Conservation (phyloP, 176 grass and related monocot genomes). For the Pontederia crassipes region DNA sequence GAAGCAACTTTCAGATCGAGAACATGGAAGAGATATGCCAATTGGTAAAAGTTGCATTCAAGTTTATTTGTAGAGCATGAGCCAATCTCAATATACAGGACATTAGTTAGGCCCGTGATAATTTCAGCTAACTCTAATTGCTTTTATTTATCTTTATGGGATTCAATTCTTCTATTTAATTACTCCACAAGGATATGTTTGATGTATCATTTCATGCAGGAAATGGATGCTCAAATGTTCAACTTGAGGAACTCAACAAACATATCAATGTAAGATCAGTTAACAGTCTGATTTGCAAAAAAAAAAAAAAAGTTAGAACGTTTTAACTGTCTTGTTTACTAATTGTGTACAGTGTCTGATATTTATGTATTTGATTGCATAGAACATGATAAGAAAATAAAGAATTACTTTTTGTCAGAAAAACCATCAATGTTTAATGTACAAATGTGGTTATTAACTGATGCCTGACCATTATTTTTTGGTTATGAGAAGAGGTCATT, state of each 20-base stretch:
- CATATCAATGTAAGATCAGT: background rate
- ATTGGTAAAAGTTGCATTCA: slow-evolving; percentile 29
- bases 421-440: too few species aligned
- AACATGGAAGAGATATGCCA: slow-evolving; percentile 21
- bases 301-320: too few species aligned
- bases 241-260: slow-evolving; percentile 1
- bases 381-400: too few species aligned
- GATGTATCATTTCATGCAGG: slow-evolving; percentile 4
- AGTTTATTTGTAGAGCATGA: slow-evolving; percentile 2
- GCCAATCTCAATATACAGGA: background rate
- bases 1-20: slow-evolving; percentile 70
- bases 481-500: too few species aligned
- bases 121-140: background rate
- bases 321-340: too few species aligned
- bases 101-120: background rate
- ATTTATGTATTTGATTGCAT: too few species aligned
- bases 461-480: too few species aligned
- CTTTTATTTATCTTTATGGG: background rate
- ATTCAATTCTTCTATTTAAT: background rate
- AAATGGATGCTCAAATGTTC: slow-evolving; percentile 2
- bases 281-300: background rate
- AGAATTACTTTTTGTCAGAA: too few species aligned
- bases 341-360: too few species aligned
- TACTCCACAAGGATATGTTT: background rate
- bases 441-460: too few species aligned